Conservation (phyloP, 2,329 filamentous ascomycete species). For the Cyphellophora europaea region DNA sequence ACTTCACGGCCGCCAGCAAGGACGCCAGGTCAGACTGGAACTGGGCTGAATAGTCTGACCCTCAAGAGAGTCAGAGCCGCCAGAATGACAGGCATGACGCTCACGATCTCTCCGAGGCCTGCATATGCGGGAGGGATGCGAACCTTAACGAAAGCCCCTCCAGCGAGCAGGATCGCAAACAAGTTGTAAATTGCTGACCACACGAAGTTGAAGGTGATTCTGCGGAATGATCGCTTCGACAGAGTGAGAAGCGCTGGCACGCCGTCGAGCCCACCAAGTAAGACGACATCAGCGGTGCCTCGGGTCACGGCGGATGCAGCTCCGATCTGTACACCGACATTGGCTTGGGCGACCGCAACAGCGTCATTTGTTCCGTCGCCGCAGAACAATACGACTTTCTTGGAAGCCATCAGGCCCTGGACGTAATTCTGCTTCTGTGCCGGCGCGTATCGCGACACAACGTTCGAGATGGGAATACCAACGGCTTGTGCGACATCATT, state of each 20-base stretch:
- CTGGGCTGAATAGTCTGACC: no score
- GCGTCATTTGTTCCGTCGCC: slow-evolving; percentile 78
- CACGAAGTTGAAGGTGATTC: slow-evolving; percentile 59
- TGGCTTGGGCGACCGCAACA: slow-evolving; percentile 59
- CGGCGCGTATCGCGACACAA: slow-evolving; percentile 41
- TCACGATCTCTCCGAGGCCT: slow-evolving; percentile 63
- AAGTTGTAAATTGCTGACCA: slow-evolving; percentile 66
- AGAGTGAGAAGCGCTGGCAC: slow-evolving; percentile 51
- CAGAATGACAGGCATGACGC: slow-evolving; percentile 59
- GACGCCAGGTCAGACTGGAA: no score
- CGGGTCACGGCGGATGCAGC: slow-evolving; percentile 53
- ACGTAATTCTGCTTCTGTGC: slow-evolving; percentile 47
- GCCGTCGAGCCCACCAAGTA: slow-evolving; percentile 50
- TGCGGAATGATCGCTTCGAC: slow-evolving; percentile 30
- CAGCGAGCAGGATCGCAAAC: slow-evolving; percentile 56
- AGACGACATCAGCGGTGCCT: slow-evolving; percentile 58
- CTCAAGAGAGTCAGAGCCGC: no score
- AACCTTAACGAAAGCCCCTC: slow-evolving; percentile 53
- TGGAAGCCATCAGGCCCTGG: slow-evolving; percentile 22
- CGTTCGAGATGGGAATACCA: slow-evolving; percentile 28
- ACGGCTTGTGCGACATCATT: slow-evolving; percentile 35
- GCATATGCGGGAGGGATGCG: slow-evolving; percentile 56
- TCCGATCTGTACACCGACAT: slow-evolving; percentile 59
- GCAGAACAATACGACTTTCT: slow-evolving; percentile 50
- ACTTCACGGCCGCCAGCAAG: no score